Base-by-base conservation (phyloP, 768 basidiomycete species). In the Boletus pseudopeckii region DNA sequence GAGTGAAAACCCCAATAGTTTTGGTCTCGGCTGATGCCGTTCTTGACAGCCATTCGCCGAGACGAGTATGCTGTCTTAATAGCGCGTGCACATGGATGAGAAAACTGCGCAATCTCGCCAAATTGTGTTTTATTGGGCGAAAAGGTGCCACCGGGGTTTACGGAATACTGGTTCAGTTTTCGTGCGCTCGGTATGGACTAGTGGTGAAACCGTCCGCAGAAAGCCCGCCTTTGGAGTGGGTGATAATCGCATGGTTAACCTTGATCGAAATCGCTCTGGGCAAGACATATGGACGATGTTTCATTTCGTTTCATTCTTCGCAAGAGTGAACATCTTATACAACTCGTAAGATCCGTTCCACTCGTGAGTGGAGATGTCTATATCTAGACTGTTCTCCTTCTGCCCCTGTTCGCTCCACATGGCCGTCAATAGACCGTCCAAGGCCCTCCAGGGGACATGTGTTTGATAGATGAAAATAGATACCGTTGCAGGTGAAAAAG, bases 261-360 rank as follows among this genome's bases (percentile, higher is more conserved):
- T 36, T 44, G 1, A 20, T 32, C 30, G 14, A 48, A 14, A 1
- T 38, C 11, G 20, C 44, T 54, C 45, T 24, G 24, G 22, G 22
- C 22, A 22, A 3, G 5, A 34, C 34, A 42, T 48, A 40, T 69
- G 67, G 56, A 38, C 60, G 68, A 53, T 40, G 45, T 53, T 81
- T 77, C 75, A 71, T 82, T 62, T 77, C 77, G 38, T 68, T 80
- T 61, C 80, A 78, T 52, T 64, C 80, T 44, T 74, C 53, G 54
- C 50, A 63, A 55, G 34, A 42, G 55, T 55, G 58, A 34, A 45
- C 63, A 63, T 55, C 53, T 47, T 45, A 61, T 70, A 70, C 56
- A 50, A 50, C 43, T 65, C 60, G 52, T 55, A 55, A 60, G 53
- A 50, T 61, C 57, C 63, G 61, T 57, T 34, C 53, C 46, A 51